Base-by-base conservation (phyloP, 352 stramenopile genomes). In the Peronospora destructor region DNA sequence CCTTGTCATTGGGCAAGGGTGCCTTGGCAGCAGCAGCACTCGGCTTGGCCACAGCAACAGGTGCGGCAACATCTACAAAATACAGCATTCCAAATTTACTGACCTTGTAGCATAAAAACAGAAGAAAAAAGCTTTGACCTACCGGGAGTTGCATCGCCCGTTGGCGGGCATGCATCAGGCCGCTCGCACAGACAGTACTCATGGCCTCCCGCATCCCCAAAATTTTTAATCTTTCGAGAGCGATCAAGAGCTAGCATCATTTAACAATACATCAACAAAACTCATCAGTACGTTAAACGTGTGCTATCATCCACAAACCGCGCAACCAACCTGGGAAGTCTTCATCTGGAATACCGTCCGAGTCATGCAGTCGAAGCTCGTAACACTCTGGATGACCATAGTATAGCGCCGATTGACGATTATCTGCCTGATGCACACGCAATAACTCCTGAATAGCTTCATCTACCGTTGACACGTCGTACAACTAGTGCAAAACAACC, bases 211-310 rank as follows among this genome's bases (percentile, higher is more conserved):
- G 81, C 81, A 48, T 94, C 83, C n/a, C 84, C 84, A 68, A 94
- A 92, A 61, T 92, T 92, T 59, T 94, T 94, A 50, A 94, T 94
- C 58, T 91, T 92, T 6, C 84, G 65, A 5, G 81, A 92, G 11
- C 81, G 73, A 45, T 94, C 81, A 11, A 94, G 57, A 3, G 84
- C 84, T 91, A 41, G 8, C 14, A 30, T 13, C 16, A 58, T 26
- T 16, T 25, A 28, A 23, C 21, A 51, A 25, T 13, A 34, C 40
- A 23, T 16, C 30, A 28, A 23, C 21, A 51, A 25, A 8, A 34
- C 40, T 16, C 3, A 23, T 49, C 9, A 73, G 35, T 21, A 34
- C 21, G 8, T 23, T 19, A n/a, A 17, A 8, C 23, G 23, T 26
- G 4, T 26, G 23, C 13, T 1, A 7, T 43, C 1, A 36, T 14